Base-by-base conservation (phyloP, 495 filamentous ascomycete species). In the Pyrenopolyporus hunteri region DNA sequence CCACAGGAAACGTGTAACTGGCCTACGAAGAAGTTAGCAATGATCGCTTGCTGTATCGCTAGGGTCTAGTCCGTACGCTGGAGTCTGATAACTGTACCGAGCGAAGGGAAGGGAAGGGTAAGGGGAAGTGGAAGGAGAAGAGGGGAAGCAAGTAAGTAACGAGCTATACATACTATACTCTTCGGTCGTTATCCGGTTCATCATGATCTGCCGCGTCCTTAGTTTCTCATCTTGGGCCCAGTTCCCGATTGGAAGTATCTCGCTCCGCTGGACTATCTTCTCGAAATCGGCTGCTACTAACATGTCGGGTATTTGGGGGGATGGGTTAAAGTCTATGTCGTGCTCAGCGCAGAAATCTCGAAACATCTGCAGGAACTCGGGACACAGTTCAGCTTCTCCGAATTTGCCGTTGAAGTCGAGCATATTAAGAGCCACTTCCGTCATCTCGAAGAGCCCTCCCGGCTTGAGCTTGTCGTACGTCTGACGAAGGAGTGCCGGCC, bases 391-490 rank as follows among this genome's bases (percentile, higher is more conserved):
- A 16, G 68, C 78, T 60, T 86, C 83, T n/a, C 82, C 81, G 19
- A 83, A 85, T 52, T 77, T 76, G 22, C 76, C 71, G 43, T 66
- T 59, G 23, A 74, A 67, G 50, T 86, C 77, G 37, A 83, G 75
- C 4, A 86, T 81, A 32, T 84, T 78, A 17, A 86, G 76, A 7
- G 62, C 43, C n/a, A 67, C 57, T 47, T 71, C 69, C 23, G 66
- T 67, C 69, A 68, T 64, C 70, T 89, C 87, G 53, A 85, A 70
- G 55, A 77, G 87, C 25, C 85, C 87, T 13, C 83, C 81, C 3
- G 86, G 84, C 19, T 78, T 76, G 2, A 86, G 70, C 46, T 82
- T 78, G 56, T 79, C 68, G 44, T 74, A 79, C 17, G 72, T 72
- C 45, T 82, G 77, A 11, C 57, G 46, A 42, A 87, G 73, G 2